Percentiles rank a stretch among this genome's conserved stretches.
Evolutionary conservation across 2,329 filamentous ascomycete genomes (phyloP).

Genomic region (Furcasterigmium sp.): DNA sequence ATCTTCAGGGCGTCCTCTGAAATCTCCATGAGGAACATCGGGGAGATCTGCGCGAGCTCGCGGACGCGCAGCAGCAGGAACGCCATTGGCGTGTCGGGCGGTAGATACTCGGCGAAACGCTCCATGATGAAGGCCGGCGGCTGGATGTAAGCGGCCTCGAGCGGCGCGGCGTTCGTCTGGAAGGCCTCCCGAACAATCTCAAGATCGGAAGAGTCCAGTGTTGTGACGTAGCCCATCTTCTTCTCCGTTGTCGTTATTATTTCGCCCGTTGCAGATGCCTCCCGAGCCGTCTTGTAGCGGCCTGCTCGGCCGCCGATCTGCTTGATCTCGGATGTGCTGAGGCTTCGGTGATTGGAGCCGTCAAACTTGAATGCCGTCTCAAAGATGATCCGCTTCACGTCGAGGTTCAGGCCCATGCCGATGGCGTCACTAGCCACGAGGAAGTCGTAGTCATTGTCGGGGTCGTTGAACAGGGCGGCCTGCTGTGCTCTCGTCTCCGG

Average conservation of each 20-base stretch:
- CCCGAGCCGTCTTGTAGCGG: constrained; percentile 69
- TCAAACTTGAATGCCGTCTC: constrained; percentile 72
- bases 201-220: constrained; percentile 68
- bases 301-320: constrained; percentile 94
- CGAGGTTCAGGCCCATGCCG: constrained; percentile 94
- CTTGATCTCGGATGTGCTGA: constrained; percentile 77
- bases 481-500: constrained; percentile 91
- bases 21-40: constrained; percentile 63
- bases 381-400: constrained; percentile 86
- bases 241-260: constrained; percentile 15
- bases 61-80: constrained; percentile 75
- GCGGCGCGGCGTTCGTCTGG: constrained; percentile 54
- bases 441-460: constrained; percentile 90
- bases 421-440: constrained; percentile 93
- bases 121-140: constrained; percentile 69
- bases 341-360: constrained; percentile 46
- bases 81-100: constrained; percentile 71
- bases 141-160: constrained; percentile 67
- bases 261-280: constrained; percentile 22
- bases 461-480: constrained; percentile 90
- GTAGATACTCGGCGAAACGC: constrained; percentile 76
- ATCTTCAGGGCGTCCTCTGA: constrained; percentile 55
- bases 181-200: constrained; percentile 58
- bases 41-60: constrained; percentile 59
- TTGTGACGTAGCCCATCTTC: constrained; percentile 72